Base-by-base conservation (phyloP, 2,329 filamentous ascomycete genomes). In the Alternaria conjuncta region DNA sequence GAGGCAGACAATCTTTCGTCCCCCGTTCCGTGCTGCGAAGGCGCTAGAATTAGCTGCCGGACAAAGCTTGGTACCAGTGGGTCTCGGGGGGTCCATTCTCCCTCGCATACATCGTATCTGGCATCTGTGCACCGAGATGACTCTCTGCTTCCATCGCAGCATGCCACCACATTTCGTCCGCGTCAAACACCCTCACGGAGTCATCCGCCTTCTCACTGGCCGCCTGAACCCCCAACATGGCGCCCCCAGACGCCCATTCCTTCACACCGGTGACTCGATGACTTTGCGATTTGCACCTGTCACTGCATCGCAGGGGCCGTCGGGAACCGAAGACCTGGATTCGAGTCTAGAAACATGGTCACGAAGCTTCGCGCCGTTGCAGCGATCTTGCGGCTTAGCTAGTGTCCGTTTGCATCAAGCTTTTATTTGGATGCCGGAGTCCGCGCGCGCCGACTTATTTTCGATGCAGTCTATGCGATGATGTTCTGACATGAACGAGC, bases 181-280 rank as follows among this genome's bases (percentile, higher is more conserved):
- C 21, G 20, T 23, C 30, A 23, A 23, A 15, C 21, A n/a, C 49
- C 18, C 32, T 51, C 12, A 13, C 13, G 10, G 18, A 23, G 49
- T 36, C 49, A 51, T 36, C 12, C 21, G 9, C 18, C 49, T 51
- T 47, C 20, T 51, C 28, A 51, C 57, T 51, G 49, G 64, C 57
- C 61, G 65, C 65, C 65, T 67, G 50, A 55, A 58, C 50, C 55
- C 43, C 43, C 50, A 55, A 32, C 25, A 55, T 36, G 1, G 23
- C 49, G 43, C 30, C 26, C 44, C 11, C 25, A 57, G 18, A n/a
- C 25, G 45, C 44, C 25, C 23, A 28, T 41, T n/a, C 51, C n/a
- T n/a, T 57, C 18, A 26, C 21, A 26, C 44, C 25, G 44, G n/a
- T 41, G 43, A 13, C 36, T 23, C 61, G 60, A 66, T 66, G 57